Evolutionary conservation across 768 basidiomycete species (phyloP).

Genomic region (Tephrocybe sp.): DNA sequence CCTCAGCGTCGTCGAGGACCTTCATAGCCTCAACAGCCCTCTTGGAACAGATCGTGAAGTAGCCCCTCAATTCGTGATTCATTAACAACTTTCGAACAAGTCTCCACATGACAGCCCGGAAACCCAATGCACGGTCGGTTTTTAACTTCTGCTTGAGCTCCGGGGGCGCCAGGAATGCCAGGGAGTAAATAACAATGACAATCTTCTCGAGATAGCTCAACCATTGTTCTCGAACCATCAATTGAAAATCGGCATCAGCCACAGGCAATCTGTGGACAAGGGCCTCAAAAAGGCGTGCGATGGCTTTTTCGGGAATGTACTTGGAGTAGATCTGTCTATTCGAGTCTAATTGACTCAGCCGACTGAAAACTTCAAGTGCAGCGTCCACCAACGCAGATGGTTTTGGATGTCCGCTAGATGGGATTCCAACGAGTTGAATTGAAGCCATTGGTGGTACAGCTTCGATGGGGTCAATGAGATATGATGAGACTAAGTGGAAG

Average conservation of each 20-base stretch:
- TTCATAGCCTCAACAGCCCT: conserved; percentile 78
- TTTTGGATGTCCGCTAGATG: conserved; percentile 36
- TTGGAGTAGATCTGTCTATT: conserved; percentile 74
- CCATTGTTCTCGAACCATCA: conserved; percentile 64
- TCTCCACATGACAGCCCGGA: conserved; percentile 67
- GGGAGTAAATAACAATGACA: conserved; percentile 79
- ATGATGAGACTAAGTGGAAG: conserved; percentile 70
- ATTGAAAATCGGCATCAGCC: conserved; percentile 67
- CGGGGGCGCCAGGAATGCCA: conserved; percentile 81
- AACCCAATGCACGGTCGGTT: conserved; percentile 60
- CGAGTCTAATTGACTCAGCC: conserved; percentile 68
- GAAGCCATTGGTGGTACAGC: conserved; percentile 58
- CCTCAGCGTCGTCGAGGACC: conserved; percentile 71
- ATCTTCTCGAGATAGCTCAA: conserved; percentile 77
- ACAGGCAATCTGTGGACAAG: conserved; percentile 86
- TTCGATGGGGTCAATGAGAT: conserved; percentile 69
- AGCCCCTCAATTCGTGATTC: conserved; percentile 48
- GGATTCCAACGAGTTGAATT: conserved; percentile 50
- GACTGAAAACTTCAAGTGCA: conserved; percentile 85
- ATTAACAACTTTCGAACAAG: conserved; percentile 64
- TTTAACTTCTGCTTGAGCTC: conserved; percentile 71
- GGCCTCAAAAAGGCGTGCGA: conserved; percentile 63
- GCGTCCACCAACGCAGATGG: conserved; percentile 66
- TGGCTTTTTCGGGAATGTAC: conserved; percentile 51
- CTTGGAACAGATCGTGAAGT: conserved; percentile 54